Conservation (phyloP, 768 basidiomycete species). For the Amanita pseudoporphyria region DNA sequence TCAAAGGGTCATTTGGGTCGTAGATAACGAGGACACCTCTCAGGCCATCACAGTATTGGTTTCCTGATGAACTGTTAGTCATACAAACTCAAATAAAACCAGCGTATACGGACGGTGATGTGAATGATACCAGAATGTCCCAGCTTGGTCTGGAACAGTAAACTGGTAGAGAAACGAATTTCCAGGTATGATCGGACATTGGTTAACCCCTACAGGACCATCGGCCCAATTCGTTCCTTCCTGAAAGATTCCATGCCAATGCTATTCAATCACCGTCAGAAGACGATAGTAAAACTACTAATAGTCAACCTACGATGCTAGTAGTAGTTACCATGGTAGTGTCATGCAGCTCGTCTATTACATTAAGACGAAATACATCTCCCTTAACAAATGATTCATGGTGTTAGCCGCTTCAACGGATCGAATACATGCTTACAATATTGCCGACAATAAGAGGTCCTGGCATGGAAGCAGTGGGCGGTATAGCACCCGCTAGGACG, state of each 20-base stretch:
- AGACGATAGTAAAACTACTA: neutral
- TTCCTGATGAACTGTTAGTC: conserved; percentile 1
- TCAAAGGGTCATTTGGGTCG: conserved; percentile 14
- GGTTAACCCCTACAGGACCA: conserved; percentile 27
- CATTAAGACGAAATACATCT: conserved; percentile 28
- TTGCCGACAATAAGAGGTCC: conserved; percentile 32
- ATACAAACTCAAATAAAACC: neutral
- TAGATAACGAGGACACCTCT: conserved; percentile 16
- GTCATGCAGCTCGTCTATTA: conserved; percentile 29
- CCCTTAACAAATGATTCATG: conserved; percentile 13
- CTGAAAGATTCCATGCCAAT: conserved; percentile 44
- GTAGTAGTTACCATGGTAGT: conserved; percentile 30
- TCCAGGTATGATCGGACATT: conserved; percentile 31
- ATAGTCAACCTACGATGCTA: conserved; percentile 15
- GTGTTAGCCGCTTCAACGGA: neutral
- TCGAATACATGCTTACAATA: conserved; percentile 8
- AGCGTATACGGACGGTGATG: conserved; percentile 18
- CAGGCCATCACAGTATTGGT: conserved; percentile 19
- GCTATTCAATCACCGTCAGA: conserved; percentile 9
- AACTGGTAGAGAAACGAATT: conserved; percentile 32
- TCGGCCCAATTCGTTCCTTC: conserved; percentile 24
- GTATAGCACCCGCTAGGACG: conserved; percentile 13
- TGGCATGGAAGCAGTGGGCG: conserved; percentile 12
- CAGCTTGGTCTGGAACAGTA: conserved; percentile 14
- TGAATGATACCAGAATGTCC: conserved; percentile 24